Base-by-base conservation (phyloP, 2,329 filamentous ascomycete genomes). In the Calycina marina region DNA sequence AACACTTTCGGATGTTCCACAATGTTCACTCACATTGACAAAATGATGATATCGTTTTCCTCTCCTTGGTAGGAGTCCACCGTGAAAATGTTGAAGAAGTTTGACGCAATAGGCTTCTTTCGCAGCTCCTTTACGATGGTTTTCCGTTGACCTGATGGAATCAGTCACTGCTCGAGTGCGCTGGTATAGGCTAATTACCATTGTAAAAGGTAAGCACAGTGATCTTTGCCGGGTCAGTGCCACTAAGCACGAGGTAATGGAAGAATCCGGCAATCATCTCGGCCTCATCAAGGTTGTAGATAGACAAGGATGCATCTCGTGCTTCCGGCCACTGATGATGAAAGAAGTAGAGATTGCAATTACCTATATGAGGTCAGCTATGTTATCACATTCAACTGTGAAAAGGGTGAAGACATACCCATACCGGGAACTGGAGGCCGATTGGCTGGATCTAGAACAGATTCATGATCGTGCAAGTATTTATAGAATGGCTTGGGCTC, bases 61-160 rank as follows among this genome's bases (percentile, higher is more conserved):
- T 93, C 84, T 9, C 85, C 85, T 52, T 93, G 85, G 47, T 88
- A 93, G 0, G 79, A 82, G 47, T 93, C 86, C 0, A 94, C 81
- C 0, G 85, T 93, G 18, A 72, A 69, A 1, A 93, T 76, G 2
- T 77, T 77, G 44, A 54, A 54, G 15, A 43, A 42, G 1, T 29
- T 29, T 3, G 34, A 29, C 2, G 8, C 14, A 27, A 73, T 56
- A 31, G 62, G 59, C 1, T 49, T 48, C 5, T 46, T 47, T 39
- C 50, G 58, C 28, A 67, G 40, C 4, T 57, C 40, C 13, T 58
- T 60, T 0, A 73, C 45, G 2, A 93, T 63, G 2, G 64, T 56
- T 42, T 77, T 78, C 27, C 77, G 66, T 49, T 94, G 86, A 0
- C 81, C 85, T n/a, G n/a, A n/a, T n/a, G n/a, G n/a, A n/a, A n/a